Evolutionary conservation across 257 asterid genomes (phyloP), one percentile per base, ranked within the genome.

Genomic region (Solanum appendiculatum): DNA sequence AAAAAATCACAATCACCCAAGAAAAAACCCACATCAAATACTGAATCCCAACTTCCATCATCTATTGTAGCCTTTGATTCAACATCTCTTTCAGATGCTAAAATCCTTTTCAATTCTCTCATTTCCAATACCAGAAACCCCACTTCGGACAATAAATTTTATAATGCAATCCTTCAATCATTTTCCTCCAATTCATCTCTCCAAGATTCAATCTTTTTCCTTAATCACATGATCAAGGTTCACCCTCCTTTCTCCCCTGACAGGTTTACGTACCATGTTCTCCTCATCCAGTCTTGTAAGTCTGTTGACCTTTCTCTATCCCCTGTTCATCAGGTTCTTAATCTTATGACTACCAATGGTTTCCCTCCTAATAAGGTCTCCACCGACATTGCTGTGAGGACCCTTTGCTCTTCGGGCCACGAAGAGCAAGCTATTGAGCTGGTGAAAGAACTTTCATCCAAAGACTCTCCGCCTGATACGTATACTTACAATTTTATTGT

Each of bases 171-270:
- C 48, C 89, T 96, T 8, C 93, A 94, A 88, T 95, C 98, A 6
- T 96, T 92, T 90, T 90, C 98, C 69, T 66, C 91, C 15, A 86
- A 92, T 86, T 93, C 98, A 1, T 86, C 95, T 3, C 90, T 92
- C 88, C 98, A 95, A 88, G 98, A 96, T 89, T 94, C 99, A 7
- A 91, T 96, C 87, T 87, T 91, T 54, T 94, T 95, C 88, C 96
- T 95, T 56, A 94, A 94, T 75, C 97, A 96, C 91, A 94, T 96
- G 96, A 86, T 92, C 58, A 96, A 95, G 88, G 87, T 89, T 64
- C 94, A 93, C 92, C 98, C 98, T 1, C 46, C 96, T 0, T 97
- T 97, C 86, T 92, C 92, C 86, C 99, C 98, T 25, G 95, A 92
- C 48, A 93, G 96, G 42, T 93, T 87, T 82, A 91, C 99, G 3